Conservation (phyloP, 2,329 filamentous ascomycete genomes). For the Ophiostoma sp. region DNA sequence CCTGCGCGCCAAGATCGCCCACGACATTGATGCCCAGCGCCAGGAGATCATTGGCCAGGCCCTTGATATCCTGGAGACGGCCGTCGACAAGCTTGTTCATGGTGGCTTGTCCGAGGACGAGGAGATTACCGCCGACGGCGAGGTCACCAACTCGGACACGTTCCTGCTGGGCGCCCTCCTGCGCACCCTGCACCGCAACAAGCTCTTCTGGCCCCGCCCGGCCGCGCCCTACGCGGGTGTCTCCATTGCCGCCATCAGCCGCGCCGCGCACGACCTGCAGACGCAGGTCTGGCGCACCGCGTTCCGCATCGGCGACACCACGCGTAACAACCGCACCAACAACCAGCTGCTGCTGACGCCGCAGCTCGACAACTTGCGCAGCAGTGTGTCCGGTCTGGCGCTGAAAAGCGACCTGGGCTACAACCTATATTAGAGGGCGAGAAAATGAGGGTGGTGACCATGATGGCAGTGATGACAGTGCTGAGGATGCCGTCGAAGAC, state of each 20-base stretch:
- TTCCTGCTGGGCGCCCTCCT: slow-evolving; percentile 37
- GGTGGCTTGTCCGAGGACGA: background rate
- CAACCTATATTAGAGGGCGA: slow-evolving; percentile 31
- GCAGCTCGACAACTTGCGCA: slow-evolving; percentile 29
- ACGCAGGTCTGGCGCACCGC: slow-evolving; percentile 30
- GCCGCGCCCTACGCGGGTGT: slow-evolving; percentile 32
- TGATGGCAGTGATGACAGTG: background rate
- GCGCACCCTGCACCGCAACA: slow-evolving; percentile 34
- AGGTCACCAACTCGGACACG: slow-evolving; percentile 33
- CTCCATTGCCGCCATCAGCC: slow-evolving; percentile 33
- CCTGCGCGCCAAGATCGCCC: slow-evolving; percentile 35
- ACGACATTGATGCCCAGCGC: slow-evolving; percentile 36
- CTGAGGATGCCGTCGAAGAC: background rate
- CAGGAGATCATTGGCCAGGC: slow-evolving; percentile 33
- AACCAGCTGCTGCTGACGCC: slow-evolving; percentile 29
- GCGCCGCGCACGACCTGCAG: slow-evolving; percentile 32
- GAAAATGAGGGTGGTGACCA: background rate
- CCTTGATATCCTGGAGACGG: slow-evolving; percentile 31
- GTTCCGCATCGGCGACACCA: slow-evolving; percentile 23
- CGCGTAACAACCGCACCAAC: slow-evolving; percentile 24
- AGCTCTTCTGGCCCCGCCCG: slow-evolving; percentile 35
- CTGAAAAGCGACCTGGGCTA: slow-evolving; percentile 37
- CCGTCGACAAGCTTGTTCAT: slow-evolving; percentile 32
- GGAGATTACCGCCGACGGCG: slow-evolving; percentile 22
- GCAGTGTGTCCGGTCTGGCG: slow-evolving; percentile 33